phyloP scores from a whole-genome alignment of 352 stramenopile species.

The Pythium volutum region DNA sequence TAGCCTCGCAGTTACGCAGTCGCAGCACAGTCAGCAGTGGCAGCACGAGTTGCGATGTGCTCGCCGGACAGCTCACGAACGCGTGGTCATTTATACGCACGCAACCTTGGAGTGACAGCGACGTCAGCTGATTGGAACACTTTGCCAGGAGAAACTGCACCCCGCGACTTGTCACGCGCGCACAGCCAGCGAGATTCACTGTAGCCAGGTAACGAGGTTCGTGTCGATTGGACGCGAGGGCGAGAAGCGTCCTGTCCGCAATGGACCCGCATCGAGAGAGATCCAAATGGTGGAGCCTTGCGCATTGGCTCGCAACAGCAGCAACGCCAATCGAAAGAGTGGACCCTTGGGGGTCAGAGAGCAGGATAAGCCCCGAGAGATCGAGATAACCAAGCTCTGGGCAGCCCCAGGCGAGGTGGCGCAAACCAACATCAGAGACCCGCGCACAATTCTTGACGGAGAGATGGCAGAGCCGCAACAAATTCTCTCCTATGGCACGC shows the following conservation, averaged over 20 bases:
- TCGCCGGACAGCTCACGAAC: conserved; percentile 3
- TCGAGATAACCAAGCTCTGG: conserved; percentile 44
- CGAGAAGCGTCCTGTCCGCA: conserved; percentile 35
- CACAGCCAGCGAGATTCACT: conserved; percentile 27
- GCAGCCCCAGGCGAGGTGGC: conserved; percentile 44
- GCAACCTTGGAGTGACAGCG: conserved; percentile 21
- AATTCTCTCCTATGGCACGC: conserved; percentile 77
- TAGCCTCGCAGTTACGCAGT: conserved; percentile 34
- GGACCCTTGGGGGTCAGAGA: conserved; percentile 26
- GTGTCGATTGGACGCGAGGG: conserved; percentile 17
- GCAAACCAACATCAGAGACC: conserved; percentile 56
- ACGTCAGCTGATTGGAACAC: conserved; percentile 36
- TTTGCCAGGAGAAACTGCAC: conserved; percentile 17
- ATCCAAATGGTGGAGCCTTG: conserved; percentile 43
- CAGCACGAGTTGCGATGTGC: not conserved
- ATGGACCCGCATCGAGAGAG: conserved; percentile 46
- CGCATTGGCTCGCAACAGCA: conserved; percentile 33
- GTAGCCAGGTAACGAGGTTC: conserved; percentile 10
- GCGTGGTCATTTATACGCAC: conserved; percentile 23
- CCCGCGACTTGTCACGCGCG: conserved; percentile 24
- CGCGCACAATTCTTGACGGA: conserved; percentile 43
- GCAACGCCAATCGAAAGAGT: conserved; percentile 22
- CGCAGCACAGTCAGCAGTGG: conserved; percentile 37
- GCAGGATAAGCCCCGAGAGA: conserved; percentile 36
- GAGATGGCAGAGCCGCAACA: conserved; percentile 52